Conservation (phyloP, 2,329 filamentous ascomycete genomes). For the Trichothecium roseum region DNA sequence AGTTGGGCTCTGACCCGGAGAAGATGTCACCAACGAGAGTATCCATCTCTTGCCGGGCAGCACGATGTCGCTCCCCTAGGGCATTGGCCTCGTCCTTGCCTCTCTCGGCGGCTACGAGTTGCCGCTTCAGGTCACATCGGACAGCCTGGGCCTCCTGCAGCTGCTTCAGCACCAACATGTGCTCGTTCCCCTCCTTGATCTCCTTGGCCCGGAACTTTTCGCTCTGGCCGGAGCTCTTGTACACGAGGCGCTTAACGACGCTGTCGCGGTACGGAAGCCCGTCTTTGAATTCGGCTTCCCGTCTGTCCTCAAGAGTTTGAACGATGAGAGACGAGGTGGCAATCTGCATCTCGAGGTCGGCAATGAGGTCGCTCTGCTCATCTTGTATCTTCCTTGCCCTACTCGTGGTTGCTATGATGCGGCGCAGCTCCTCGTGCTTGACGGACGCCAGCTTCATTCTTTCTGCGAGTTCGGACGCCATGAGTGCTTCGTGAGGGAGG, state of each 20-base stretch:
- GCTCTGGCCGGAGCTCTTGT: constrained; percentile 37
- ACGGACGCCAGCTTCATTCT: constrained; percentile 27
- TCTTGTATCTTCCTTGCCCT: constrained; percentile 33
- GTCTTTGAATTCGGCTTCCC: constrained; percentile 36
- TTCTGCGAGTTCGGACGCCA: too few species aligned
- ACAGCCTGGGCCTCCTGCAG: constrained; percentile 33
- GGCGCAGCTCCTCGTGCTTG: constrained; percentile 32
- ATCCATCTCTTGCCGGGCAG: constrained; percentile 36
- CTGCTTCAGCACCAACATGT: constrained; percentile 38
- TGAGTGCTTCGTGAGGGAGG: too few species aligned
- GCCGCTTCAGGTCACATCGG: constrained; percentile 25
- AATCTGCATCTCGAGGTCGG: constrained; percentile 32
- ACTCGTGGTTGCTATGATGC: constrained; percentile 35
- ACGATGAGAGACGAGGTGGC: constrained; percentile 23
- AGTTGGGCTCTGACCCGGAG: too few species aligned
- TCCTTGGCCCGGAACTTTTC: constrained; percentile 29
- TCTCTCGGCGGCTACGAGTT: constrained; percentile 27
- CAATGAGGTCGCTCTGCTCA: constrained; percentile 33
- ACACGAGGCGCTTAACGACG: constrained; percentile 38
- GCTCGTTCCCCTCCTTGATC: constrained; percentile 38
- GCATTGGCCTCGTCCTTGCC: constrained; percentile 23
- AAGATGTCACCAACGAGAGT: too few species aligned
- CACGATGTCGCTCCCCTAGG: constrained; percentile 20
- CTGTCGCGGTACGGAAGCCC: constrained; percentile 43
- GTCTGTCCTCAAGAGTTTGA: constrained; percentile 25